Conservation (phyloP, 768 basidiomycete species). For the Russula vinacea region DNA sequence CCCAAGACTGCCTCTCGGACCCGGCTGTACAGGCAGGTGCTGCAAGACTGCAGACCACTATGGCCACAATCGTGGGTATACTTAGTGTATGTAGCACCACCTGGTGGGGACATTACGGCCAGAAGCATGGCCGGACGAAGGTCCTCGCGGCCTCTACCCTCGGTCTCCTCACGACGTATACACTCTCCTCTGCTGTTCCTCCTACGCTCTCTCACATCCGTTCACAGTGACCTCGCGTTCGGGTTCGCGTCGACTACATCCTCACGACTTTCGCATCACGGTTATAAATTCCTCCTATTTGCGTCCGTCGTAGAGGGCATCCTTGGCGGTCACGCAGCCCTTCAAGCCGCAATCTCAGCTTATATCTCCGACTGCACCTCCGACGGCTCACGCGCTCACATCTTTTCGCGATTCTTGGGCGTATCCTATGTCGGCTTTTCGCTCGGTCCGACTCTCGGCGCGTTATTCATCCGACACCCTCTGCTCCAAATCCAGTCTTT, state of each 20-base stretch:
- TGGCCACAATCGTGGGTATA: conserved; percentile 73
- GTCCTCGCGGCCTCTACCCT: conserved; percentile 64
- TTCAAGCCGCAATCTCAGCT: conserved; percentile 59
- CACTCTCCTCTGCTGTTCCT: conserved; percentile 37
- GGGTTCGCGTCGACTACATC: conserved; percentile 70
- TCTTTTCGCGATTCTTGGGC: conserved; percentile 59
- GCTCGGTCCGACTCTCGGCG: conserved; percentile 69
- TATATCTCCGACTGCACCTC: conserved; percentile 78
- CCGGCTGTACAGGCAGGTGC: conserved; percentile 65
- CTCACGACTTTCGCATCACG: conserved; percentile 57
- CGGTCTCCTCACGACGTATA: conserved; percentile 73
- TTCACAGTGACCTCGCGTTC: conserved; percentile 68
- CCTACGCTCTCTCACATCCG: conserved; percentile 10
- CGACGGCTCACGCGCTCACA: conserved; percentile 71
- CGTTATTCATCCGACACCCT: conserved; percentile 48
- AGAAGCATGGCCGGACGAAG: conserved; percentile 69
- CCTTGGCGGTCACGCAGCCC: conserved; percentile 73
- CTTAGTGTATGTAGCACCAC: conserved; percentile 81
- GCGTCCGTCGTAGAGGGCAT: conserved; percentile 79
- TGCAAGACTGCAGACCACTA: conserved; percentile 69
- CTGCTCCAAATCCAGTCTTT: conserved; percentile 35
- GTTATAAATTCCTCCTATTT: conserved; percentile 69
- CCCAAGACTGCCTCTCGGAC: conserved; percentile 43
- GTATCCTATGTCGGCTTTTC: conserved; percentile 76
- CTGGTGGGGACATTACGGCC: conserved; percentile 82